Base-by-base conservation (phyloP, 805 yeast genomes). In the Saturnispora diversa region DNA sequence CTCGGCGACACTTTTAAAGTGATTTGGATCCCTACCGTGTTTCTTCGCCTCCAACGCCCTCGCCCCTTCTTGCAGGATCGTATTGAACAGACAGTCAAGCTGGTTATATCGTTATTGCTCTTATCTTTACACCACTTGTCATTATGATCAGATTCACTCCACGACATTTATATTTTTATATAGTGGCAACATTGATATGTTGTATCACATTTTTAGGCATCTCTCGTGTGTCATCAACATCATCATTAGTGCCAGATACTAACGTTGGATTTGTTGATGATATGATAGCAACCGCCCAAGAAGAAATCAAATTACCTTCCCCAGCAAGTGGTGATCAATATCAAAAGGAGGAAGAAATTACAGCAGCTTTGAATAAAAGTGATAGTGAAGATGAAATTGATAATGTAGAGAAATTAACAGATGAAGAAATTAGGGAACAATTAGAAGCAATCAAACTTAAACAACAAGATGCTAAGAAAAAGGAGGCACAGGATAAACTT, bases 351-450 rank as follows among this genome's bases (percentile, higher is more conserved):
- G 5, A 7, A 2, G 42, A 31, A 13, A 25, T 39, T 25, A 27
- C 17, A 8, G 7, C 19, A 4, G 26, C 31, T 22, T n/a, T 39
- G 10, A 39, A 39, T 21, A 24, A 37, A 1, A 39, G 26, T 21
- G 28, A 23, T 15, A 10, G 22, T 8, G 21, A 28, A 23, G 33
- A 37, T 9, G 45, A 41, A 17, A 23, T 46, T 5, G 31, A 42
- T n/a, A n/a, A n/a, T n/a, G n/a, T n/a, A n/a, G n/a, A n/a, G 4
- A 42, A 44, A 15, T 25, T 44, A 27, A 44, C 48, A 7, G 48
- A 47, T 35, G 50, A 47, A 35, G 46, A 47, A 29, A 44, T 47
- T 17, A 30, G 44, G 22, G 48, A 44, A 28, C 40, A 44, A 17
- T 15, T 47, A 17, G 31, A 40, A 7, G 5, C 15, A 9, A 42